These are phyloP conservation scores for Davidsoniella neocaledoniae DNA, from an alignment of 2,329 filamentous ascomycete species.

Conservation along the genomic window DNA sequence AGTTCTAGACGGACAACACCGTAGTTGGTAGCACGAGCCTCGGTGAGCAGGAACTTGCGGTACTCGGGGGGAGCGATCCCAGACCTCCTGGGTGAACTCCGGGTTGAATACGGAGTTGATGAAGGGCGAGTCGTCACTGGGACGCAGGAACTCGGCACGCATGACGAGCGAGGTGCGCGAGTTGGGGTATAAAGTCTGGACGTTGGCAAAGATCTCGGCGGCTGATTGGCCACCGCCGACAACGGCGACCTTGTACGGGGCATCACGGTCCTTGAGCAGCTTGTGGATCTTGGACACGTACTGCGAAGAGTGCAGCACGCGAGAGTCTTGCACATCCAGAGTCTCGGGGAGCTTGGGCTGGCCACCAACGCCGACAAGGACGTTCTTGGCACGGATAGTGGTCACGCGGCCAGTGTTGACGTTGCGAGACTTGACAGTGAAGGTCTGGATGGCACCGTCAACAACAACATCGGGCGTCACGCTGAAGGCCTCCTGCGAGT, in stretches of 20 bases:
- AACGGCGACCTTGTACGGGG: conserved; percentile 57
- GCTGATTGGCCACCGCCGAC: conserved; percentile 83
- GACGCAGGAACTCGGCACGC: conserved; percentile 65
- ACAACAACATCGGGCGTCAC: conserved; percentile 42
- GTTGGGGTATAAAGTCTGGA: conserved; percentile 69
- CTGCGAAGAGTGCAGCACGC: conserved; percentile 75
- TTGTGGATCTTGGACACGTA: conserved; percentile 51
- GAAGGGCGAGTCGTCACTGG: conserved; percentile 91
- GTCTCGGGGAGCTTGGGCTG: conserved; percentile 52
- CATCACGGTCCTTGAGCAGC: conserved; percentile 37
- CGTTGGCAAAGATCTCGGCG: conserved; percentile 86
- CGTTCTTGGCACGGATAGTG: conserved; percentile 43
- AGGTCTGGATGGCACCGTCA: conserved; percentile 36
- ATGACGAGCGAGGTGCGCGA: conserved; percentile 64
- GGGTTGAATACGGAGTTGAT: conserved; percentile 97
- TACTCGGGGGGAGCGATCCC: conserved; percentile 44
- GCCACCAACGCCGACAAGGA: conserved; percentile 42
- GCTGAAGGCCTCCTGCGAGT: conserved; percentile 59
- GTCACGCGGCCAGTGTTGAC: conserved; percentile 35
- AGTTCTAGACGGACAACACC: conserved; percentile 82
- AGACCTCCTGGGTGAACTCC: conserved; percentile 62
- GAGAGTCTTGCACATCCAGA: conserved; percentile 52
- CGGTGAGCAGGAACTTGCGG: conserved; percentile 42
- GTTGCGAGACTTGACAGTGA: conserved; percentile 51
- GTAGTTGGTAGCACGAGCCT: conserved; percentile 80